Evolutionary conservation across 495 filamentous ascomycete genomes (phyloP).

Genomic region (Margaritispora aquatica): DNA sequence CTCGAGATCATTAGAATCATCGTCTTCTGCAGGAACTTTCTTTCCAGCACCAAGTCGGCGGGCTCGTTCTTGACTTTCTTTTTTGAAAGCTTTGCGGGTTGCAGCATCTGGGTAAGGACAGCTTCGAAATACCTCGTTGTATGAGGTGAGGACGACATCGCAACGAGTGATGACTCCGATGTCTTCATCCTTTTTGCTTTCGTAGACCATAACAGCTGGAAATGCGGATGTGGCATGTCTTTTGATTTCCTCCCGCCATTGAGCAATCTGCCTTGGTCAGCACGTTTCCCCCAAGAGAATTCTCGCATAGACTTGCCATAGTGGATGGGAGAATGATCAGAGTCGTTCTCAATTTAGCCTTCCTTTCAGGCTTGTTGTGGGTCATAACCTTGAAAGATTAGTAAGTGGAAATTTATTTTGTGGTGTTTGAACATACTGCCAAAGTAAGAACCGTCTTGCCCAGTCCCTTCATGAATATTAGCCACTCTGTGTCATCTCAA

Average conservation of each 20-base stretch:
- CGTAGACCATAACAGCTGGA: not conserved
- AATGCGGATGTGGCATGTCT: slow-evolving; percentile 5
- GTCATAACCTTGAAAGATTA: not conserved
- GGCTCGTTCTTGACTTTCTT: not conserved
- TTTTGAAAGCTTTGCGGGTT: not conserved
- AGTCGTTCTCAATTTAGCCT: slow-evolving; percentile 11
- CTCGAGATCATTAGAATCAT: not conserved
- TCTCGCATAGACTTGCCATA: slow-evolving; percentile 1
- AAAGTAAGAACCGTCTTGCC: slow-evolving; percentile 52
- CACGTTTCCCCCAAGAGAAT: no score
- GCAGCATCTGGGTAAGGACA: not conserved
- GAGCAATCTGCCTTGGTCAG: slow-evolving; percentile 31
- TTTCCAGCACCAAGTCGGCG: not conserved
- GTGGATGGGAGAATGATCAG: slow-evolving; percentile 42
- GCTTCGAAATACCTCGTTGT: slow-evolving; percentile 35
- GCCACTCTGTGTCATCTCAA: not conserved
- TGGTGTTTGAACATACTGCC: slow-evolving; percentile 20
- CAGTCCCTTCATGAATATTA: slow-evolving; percentile 32
- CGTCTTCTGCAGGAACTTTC: not conserved
- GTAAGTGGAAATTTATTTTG: not conserved
- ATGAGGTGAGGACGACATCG: slow-evolving; percentile 38
- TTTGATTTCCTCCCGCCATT: slow-evolving; percentile 49
- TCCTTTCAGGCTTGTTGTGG: not conserved
- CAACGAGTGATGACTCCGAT: not conserved
- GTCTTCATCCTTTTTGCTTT: not conserved